A percentile compares a stretch with the other conserved stretches of the same genome.
These are phyloP conservation scores for Pleurotus tuoliensis DNA, from an alignment of 768 basidiomycete genomes.

Conservation along the genomic window DNA sequence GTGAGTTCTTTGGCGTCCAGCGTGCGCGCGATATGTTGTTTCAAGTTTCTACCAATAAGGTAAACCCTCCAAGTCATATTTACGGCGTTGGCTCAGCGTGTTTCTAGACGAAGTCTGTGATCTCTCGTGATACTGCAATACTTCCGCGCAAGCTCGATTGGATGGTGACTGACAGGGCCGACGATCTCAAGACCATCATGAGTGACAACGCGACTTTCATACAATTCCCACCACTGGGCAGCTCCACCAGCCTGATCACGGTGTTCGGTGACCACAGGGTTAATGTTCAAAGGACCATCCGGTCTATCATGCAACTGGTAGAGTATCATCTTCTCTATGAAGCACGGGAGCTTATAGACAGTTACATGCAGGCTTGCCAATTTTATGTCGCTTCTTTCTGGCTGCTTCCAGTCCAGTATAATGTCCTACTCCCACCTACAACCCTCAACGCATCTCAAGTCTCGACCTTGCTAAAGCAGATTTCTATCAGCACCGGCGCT, in stretches of 20 bases:
- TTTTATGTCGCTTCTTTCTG: slow-evolving; percentile 97
- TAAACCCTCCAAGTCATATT: slow-evolving; percentile 22
- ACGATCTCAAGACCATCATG: slow-evolving; percentile 91
- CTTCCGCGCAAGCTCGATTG: slow-evolving; percentile 96
- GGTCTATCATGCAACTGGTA: slow-evolving; percentile 92
- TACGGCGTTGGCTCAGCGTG: not conserved
- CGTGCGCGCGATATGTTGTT: slow-evolving; percentile 93
- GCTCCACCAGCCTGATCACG: slow-evolving; percentile 87
- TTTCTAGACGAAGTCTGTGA: slow-evolving; percentile 76
- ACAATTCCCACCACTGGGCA: slow-evolving; percentile 89
- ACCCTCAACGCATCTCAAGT: slow-evolving; percentile 81
- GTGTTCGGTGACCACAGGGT: slow-evolving; percentile 93
- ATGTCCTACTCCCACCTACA: slow-evolving; percentile 81
- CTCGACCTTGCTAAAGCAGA: slow-evolving; percentile 79
- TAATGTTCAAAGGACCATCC: slow-evolving; percentile 90
- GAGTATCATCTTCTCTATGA: slow-evolving; percentile 27
- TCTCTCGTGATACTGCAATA: slow-evolving; percentile 91
- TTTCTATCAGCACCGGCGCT: slow-evolving; percentile 82
- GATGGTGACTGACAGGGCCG: slow-evolving; percentile 95
- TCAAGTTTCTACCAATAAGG: slow-evolving; percentile 85
- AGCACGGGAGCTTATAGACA: not conserved
- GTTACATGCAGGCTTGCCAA: slow-evolving; percentile 70
- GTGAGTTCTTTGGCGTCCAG: slow-evolving; percentile 95
- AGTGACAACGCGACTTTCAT: slow-evolving; percentile 95
- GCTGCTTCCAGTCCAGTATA: slow-evolving; percentile 92